Evolutionary conservation across 2,329 filamentous ascomycete species (phyloP).

Genomic region (Microthyrium microscopicum): DNA sequence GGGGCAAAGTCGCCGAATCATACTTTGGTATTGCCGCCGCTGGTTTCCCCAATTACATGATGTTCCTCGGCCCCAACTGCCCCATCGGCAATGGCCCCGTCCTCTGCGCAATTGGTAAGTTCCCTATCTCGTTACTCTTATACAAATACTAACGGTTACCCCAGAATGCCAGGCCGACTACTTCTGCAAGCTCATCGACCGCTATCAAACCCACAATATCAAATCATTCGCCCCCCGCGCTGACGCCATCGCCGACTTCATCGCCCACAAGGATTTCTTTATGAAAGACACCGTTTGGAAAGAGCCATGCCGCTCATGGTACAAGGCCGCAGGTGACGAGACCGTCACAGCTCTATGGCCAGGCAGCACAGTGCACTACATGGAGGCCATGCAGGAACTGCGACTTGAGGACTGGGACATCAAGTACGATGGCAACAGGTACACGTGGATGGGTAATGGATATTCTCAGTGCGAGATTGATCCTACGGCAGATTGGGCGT

Average conservation of each 20-base stretch:
- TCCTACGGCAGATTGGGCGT: conserved; percentile 19
- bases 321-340: conserved; percentile 20
- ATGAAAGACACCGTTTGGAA: conserved; percentile 31
- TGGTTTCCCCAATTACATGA: conserved; percentile 30
- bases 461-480: conserved; percentile 20
- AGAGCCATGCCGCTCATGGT: conserved; percentile 29
- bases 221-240: conserved; percentile 27
- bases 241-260: conserved; percentile 34
- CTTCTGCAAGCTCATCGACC: conserved; percentile 33
- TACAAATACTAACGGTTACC: background rate
- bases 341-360: conserved; percentile 27
- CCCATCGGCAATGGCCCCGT: conserved; percentile 27
- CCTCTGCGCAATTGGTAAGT: conserved; percentile 23
- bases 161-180: conserved; percentile 29
- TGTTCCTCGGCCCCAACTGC: conserved; percentile 25
- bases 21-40: conserved; percentile 31
- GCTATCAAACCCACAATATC: conserved; percentile 33
- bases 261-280: conserved; percentile 28
- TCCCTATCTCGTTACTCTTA: background rate
- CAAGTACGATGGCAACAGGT: conserved; percentile 20
- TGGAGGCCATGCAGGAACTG: conserved; percentile 29
- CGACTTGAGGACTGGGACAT: conserved; percentile 32
- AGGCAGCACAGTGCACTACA: conserved; percentile 31
- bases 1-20: conserved; percentile 22
- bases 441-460: conserved; percentile 23